A percentile compares a stretch with the other conserved stretches of the same genome.
Evolutionary conservation across 257 asterid genomes (phyloP).

Genomic region (Fraxinus anomala): DNA sequence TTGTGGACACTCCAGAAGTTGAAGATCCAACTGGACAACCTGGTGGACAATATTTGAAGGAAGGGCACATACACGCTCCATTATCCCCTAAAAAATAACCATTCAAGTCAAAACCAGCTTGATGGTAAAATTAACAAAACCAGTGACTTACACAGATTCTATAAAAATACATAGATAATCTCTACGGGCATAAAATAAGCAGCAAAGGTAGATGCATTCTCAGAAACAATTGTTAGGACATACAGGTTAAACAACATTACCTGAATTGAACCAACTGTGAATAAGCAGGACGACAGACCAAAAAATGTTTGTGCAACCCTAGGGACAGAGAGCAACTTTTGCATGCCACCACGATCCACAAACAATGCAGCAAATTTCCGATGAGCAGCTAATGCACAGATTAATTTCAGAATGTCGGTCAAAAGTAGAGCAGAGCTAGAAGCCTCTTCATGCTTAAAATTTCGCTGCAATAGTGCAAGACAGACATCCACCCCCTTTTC

Average conservation of each 20-base stretch:
- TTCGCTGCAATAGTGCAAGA: conserved; percentile 75
- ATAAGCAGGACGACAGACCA: conserved; percentile 92
- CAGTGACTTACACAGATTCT: not conserved
- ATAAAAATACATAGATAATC: not conserved
- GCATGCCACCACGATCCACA: conserved; percentile 97
- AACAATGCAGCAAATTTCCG: conserved; percentile 86
- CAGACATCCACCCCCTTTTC: conserved; percentile 98
- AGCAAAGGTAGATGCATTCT: conserved; percentile 22
- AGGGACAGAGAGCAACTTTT: conserved; percentile 74
- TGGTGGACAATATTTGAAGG: conserved; percentile 81
- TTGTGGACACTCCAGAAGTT: conserved; percentile 78
- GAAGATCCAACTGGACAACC: conserved; percentile 85
- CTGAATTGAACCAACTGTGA: conserved; percentile 92
- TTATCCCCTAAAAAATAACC: conserved; percentile 67
- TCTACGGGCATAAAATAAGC: not conserved
- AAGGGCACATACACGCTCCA: conserved; percentile 98
- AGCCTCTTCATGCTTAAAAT: conserved; percentile 66
- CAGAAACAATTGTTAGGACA: conserved; percentile 10
- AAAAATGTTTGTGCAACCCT: conserved; percentile 66
- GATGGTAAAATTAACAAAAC: conserved; percentile 1
- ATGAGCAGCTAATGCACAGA: conserved; percentile 94
- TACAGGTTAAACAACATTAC: conserved; percentile 37
- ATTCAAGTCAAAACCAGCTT: conserved; percentile 15
- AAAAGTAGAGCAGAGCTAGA: conserved; percentile 47
- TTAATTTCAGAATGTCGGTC: conserved; percentile 85